Percentiles rank a stretch among this genome's conserved stretches.
These are phyloP conservation scores for Saccharata proteae DNA, from an alignment of 2,329 filamentous ascomycete species.

Conservation along the genomic window DNA sequence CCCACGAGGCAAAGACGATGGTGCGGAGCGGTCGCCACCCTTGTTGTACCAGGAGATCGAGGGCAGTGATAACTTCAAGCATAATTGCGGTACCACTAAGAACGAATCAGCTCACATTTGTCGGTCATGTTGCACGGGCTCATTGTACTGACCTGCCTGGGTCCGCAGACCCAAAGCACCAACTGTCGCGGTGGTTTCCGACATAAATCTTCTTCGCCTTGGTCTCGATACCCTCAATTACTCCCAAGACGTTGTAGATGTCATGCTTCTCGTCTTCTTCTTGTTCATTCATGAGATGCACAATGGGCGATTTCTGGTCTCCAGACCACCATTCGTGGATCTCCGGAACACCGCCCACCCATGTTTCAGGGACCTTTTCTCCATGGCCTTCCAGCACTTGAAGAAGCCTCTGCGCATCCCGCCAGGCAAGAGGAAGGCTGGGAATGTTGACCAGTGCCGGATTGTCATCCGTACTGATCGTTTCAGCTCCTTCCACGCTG, in stretches of 20 bases:
- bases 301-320: slow-evolving; percentile 51
- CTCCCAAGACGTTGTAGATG: slow-evolving; percentile 85
- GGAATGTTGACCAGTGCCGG: slow-evolving; percentile 70
- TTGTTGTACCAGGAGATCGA: slow-evolving; percentile 61
- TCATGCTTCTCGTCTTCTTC: slow-evolving; percentile 71
- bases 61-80: slow-evolving; percentile 75
- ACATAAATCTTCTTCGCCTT: slow-evolving; percentile 73
- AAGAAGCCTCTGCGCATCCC: slow-evolving; percentile 71
- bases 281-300: slow-evolving; percentile 75
- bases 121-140: too few species aligned
- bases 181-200: slow-evolving; percentile 87
- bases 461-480: slow-evolving; percentile 58
- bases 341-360: slow-evolving; percentile 67
- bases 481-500: slow-evolving; percentile 52
- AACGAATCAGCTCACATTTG: slow-evolving; percentile 1
- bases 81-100: slow-evolving; percentile 78
- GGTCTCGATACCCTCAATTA: slow-evolving; percentile 75
- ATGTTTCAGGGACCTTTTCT: slow-evolving; percentile 52
- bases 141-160: slow-evolving; percentile 41
- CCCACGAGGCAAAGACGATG: slow-evolving; percentile 96
- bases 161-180: slow-evolving; percentile 78
- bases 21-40: slow-evolving; percentile 91
- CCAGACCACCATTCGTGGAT: slow-evolving; percentile 78
- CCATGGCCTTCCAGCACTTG: slow-evolving; percentile 66
- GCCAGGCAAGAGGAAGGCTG: slow-evolving; percentile 80